phyloP scores from a whole-genome alignment of 495 filamentous ascomycete genomes.

The Aspergillus conjunctus region DNA sequence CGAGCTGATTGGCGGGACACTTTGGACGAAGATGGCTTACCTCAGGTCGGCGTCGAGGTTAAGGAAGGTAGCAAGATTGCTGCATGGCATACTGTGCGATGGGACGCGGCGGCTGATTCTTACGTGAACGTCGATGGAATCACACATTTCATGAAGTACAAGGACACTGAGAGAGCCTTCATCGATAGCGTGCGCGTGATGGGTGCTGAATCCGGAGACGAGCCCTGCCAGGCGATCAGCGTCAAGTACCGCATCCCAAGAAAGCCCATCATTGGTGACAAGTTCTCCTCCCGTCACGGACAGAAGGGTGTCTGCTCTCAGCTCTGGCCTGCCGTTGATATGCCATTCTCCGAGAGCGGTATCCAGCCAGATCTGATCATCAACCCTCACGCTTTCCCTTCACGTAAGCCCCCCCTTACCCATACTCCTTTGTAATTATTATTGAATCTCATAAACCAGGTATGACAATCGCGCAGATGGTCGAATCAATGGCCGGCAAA shows the following conservation, averaged over 20 bases:
- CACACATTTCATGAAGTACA: constrained; percentile 87
- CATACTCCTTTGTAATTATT: not conserved
- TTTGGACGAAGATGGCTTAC: constrained; percentile 86
- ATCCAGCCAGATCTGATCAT: constrained; percentile 98
- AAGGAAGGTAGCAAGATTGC: constrained; percentile 80
- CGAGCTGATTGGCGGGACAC: constrained; percentile 62
- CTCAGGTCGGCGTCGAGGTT: constrained; percentile 72
- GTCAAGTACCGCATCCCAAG: constrained; percentile 92
- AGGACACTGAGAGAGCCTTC: constrained; percentile 81
- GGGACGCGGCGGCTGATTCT: constrained; percentile 61
- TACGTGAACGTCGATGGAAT: constrained; percentile 74
- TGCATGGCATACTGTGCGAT: constrained; percentile 84
- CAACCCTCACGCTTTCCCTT: constrained; percentile 99
- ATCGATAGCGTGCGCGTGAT: constrained; percentile 92
- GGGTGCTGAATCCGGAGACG: constrained; percentile 75
- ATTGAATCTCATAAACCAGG: constrained; percentile 25
- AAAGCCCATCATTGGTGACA: constrained; percentile 83
- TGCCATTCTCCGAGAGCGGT: constrained; percentile 96
- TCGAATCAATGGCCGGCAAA: constrained; percentile 96
- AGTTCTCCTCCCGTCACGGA: constrained; percentile 61
- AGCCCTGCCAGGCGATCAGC: constrained; percentile 81
- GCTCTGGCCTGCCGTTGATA: constrained; percentile 90
- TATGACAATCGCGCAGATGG: constrained; percentile 99
- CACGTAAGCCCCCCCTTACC: constrained; percentile 55
- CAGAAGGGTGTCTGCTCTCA: constrained; percentile 82